These are phyloP conservation scores for Microsporum canis DNA, from an alignment of 2,329 filamentous ascomycete species.

Conservation along the genomic window DNA sequence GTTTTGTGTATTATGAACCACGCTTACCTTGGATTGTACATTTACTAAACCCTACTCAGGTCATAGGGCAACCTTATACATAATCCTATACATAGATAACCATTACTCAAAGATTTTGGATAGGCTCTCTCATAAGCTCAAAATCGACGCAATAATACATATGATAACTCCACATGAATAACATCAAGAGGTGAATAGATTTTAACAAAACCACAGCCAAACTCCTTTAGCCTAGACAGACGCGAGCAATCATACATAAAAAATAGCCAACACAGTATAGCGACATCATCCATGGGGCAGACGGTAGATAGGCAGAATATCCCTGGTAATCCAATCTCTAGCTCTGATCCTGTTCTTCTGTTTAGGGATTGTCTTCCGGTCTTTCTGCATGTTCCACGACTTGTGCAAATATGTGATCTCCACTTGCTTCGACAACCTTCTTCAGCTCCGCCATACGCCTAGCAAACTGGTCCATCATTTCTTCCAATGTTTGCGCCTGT, in stretches of 20 bases:
- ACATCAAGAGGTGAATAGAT: not conserved
- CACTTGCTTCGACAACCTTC: constrained; percentile 30
- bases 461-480: constrained; percentile 39
- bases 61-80: not conserved
- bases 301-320: not conserved
- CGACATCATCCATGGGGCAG: not conserved
- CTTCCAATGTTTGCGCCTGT: constrained; percentile 27
- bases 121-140: not conserved
- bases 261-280: not conserved
- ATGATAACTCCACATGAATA: not conserved
- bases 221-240: not conserved
- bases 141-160: not conserved
- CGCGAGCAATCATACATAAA: not conserved
- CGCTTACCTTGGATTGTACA: not conserved
- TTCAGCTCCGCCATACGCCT: constrained; percentile 35
- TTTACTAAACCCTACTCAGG: not conserved
- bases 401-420: not conserved
- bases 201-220: not conserved
- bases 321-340: not conserved
- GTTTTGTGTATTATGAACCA: not conserved
- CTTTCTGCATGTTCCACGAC: not conserved
- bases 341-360: not conserved
- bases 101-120: not conserved
- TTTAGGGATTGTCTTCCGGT: not conserved
- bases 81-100: not conserved